phyloP scores from a whole-genome alignment of 2,329 filamentous ascomycete genomes.

The Sarocladiaceae sp. region DNA sequence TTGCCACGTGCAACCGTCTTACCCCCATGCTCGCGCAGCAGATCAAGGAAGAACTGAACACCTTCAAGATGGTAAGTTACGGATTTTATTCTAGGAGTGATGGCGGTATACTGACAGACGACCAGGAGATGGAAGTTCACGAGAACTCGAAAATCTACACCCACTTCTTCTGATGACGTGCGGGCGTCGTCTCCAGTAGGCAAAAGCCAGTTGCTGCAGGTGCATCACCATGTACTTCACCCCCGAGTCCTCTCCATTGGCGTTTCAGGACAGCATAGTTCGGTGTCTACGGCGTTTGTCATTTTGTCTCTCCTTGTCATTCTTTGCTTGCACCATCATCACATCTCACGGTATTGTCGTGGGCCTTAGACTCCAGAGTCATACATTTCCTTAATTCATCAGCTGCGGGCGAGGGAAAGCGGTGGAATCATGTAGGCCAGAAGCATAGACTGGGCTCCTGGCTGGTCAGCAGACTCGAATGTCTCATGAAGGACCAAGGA shows the following conservation, averaged over 20 bases:
- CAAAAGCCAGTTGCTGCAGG: slow-evolving; percentile 11
- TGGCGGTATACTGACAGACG: slow-evolving; percentile 28
- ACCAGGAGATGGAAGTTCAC: slow-evolving; percentile 98
- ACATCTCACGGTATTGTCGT: slow-evolving; percentile 26
- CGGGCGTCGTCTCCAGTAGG: slow-evolving; percentile 23
- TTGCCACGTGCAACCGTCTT: slow-evolving; percentile 95
- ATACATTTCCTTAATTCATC: slow-evolving; percentile 29
- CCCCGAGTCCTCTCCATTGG: slow-evolving; percentile 39
- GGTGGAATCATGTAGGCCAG: neutral
- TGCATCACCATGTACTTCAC: slow-evolving; percentile 42
- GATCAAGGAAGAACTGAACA: slow-evolving; percentile 99
- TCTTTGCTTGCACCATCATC: slow-evolving; percentile 25
- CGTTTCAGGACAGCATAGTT: slow-evolving; percentile 53
- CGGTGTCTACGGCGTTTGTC: slow-evolving; percentile 42
- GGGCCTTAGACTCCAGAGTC: slow-evolving; percentile 29
- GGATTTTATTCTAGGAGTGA: neutral
- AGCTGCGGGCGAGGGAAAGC: neutral
- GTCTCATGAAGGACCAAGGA: neutral
- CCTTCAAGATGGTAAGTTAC: slow-evolving; percentile 76
- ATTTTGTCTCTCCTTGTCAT: slow-evolving; percentile 25
- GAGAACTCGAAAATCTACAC: slow-evolving; percentile 99
- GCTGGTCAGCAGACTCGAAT: neutral
- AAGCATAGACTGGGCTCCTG: neutral
- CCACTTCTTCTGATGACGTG: slow-evolving; percentile 95
- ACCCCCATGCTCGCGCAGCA: slow-evolving; percentile 97